phyloP scores from a whole-genome alignment of 306 rosid species.

The Fragaria nilgerrensis region DNA sequence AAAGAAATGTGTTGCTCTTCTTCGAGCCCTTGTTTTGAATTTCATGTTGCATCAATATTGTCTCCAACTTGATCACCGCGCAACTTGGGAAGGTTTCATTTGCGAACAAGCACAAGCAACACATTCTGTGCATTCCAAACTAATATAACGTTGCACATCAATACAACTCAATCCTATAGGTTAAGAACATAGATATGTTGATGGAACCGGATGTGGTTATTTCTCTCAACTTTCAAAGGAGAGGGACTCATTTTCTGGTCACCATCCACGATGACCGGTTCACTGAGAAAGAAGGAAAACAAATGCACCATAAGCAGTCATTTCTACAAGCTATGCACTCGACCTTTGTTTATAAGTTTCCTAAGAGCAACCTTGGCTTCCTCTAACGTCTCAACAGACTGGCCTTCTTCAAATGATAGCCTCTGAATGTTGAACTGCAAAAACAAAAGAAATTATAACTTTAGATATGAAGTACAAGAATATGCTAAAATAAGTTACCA shows the following conservation, averaged over 20 bases:
- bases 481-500: neutral
- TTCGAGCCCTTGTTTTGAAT: neutral
- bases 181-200: neutral
- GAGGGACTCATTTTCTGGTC: neutral
- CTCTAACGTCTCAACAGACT: conserved; percentile 79
- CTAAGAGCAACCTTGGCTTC: conserved; percentile 94
- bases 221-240: neutral
- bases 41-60: neutral
- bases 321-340: conserved; percentile 61
- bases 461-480: neutral
- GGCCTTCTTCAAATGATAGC: conserved; percentile 90
- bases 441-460: neutral
- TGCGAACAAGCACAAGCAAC: neutral
- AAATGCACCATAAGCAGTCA: conserved; percentile 15
- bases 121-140: conserved; percentile 4
- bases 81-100: neutral
- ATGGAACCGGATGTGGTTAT: neutral
- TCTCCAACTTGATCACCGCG: neutral
- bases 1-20: neutral
- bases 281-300: conserved; percentile 3
- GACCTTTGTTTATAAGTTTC: conserved; percentile 72
- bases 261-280: conserved; percentile 9
- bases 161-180: conserved; percentile 7
- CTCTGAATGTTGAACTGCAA: conserved; percentile 93
- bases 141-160: neutral